Base-by-base conservation (phyloP, 371 early-diverging fungal genomes). In the Rhizopus sp. region DNA sequence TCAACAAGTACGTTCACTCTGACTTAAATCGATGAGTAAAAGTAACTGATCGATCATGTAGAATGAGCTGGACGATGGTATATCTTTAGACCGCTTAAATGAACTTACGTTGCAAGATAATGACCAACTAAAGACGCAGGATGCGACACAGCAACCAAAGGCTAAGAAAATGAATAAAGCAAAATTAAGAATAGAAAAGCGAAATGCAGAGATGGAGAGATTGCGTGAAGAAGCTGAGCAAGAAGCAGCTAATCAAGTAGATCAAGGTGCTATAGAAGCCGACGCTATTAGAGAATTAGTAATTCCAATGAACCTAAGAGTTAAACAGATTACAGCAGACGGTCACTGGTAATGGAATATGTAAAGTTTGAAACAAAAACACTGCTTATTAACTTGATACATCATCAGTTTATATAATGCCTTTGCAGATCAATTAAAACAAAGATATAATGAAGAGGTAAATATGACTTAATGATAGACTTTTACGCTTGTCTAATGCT, bases 391-490 rank as follows among this genome's bases (percentile, higher is more conserved):
- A 50, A 52, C 61, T 16, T 39, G 49, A n/a, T 13, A 53, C 31
- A 35, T 64, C 12, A 8, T 62, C 29, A 88, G 92, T 63, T 69
- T 94, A 17, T 96, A 92, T 74, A 93, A 92, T 68, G 91, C 97
- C 7, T 69, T 96, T 62, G 83, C 91, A 2, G 87, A 94, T 73
- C 96, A 95, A 68, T 61, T 94, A 5, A 63, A 55, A 33, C 57
- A 64, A 35, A 73, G 78, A 63, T 81, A 90, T 62, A 62, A 77
- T 17, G 69, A 75, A 42, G 29, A 72, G 51, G 81, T 79, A 65
- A 59, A 37, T 31, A 42, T 7, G 44, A n/a, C 10, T 16, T 15
- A 34, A 5, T 3, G 0, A 35, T 35, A 13, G 10, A 12, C 51
- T 6, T 10, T 5, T 10, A 37, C 5, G 38, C 7, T 10, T 37